phyloP scores from a whole-genome alignment of 768 basidiomycete genomes.

The Chalciporus pseudorubinellus region DNA sequence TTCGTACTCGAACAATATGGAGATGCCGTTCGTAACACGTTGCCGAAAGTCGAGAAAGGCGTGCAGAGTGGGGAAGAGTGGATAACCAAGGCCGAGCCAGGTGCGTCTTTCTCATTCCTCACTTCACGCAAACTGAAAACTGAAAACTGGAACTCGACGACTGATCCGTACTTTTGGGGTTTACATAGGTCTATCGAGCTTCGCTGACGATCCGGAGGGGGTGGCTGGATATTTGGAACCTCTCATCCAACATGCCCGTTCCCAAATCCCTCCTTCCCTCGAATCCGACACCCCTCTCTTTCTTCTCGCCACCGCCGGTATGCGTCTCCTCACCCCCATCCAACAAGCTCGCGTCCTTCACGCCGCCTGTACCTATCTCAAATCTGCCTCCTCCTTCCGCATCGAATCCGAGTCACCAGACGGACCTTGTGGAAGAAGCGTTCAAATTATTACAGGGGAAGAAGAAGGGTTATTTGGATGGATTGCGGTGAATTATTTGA shows the following conservation, averaged over 20 bases:
- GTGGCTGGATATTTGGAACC: conserved; percentile 80
- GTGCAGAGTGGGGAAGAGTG: conserved; percentile 77
- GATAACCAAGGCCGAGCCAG: conserved; percentile 91
- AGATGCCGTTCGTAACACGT: conserved; percentile 45
- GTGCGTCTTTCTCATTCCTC: conserved; percentile 45
- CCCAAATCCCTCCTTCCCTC: conserved; percentile 83
- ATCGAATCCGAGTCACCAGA: conserved; percentile 61
- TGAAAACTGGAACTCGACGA: background rate
- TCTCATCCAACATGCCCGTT: conserved; percentile 76
- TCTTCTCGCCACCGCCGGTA: conserved; percentile 94
- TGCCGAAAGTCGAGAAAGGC: conserved; percentile 92
- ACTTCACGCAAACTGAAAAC: no score
- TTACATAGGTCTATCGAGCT: conserved; percentile 78
- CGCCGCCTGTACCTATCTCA: conserved; percentile 75
- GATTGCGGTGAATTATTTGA: conserved; percentile 98
- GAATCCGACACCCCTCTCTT: conserved; percentile 87
- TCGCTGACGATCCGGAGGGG: conserved; percentile 63
- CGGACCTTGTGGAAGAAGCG: conserved; percentile 89
- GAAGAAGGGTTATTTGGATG: conserved; percentile 98
- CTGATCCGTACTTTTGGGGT: background rate
- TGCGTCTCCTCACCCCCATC: conserved; percentile 76
- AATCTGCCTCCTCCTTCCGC: conserved; percentile 71
- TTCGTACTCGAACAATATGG: conserved; percentile 52
- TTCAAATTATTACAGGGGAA: conserved; percentile 94
- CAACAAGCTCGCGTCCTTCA: conserved; percentile 73